A percentile compares a stretch with the other conserved stretches of the same genome.
Conservation (phyloP, 148 eudicot genomes). For the Pharnaceum exiguum region DNA sequence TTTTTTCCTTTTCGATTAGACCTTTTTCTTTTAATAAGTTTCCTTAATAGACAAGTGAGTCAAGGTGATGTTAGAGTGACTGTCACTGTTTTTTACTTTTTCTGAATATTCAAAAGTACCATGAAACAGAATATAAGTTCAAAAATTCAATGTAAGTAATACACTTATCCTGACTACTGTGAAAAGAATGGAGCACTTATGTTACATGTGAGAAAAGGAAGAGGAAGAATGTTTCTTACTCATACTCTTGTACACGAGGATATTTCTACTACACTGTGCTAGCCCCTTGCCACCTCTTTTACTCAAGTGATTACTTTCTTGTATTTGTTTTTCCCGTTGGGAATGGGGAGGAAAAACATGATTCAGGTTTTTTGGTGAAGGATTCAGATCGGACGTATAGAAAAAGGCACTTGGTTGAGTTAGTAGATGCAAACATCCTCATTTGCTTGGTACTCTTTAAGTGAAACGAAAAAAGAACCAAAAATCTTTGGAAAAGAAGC, state of each 20-base stretch:
- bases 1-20: too few species aligned
- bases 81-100: too few species aligned
- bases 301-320: too few species aligned
- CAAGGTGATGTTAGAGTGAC: too few species aligned
- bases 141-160: too few species aligned
- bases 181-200: not conserved
- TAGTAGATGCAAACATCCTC: not conserved
- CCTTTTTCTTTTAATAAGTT: too few species aligned
- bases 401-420: too few species aligned
- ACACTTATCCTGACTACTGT: too few species aligned
- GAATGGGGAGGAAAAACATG: not conserved
- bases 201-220: not conserved
- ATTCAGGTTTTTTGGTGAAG: not conserved
- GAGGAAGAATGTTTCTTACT: conserved; percentile 5
- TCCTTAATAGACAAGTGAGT: too few species aligned
- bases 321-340: not conserved
- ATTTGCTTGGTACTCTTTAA: not conserved
- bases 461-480: not conserved
- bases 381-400: not conserved
- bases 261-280: conserved; percentile 11
- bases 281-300: not conserved
- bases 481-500: not conserved
- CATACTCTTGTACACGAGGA: conserved; percentile 5
- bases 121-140: too few species aligned
- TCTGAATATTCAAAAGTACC: too few species aligned